These are phyloP conservation scores for Lasiosphaeris hirsuta DNA, from an alignment of 495 filamentous ascomycete species.

Conservation along the genomic window DNA sequence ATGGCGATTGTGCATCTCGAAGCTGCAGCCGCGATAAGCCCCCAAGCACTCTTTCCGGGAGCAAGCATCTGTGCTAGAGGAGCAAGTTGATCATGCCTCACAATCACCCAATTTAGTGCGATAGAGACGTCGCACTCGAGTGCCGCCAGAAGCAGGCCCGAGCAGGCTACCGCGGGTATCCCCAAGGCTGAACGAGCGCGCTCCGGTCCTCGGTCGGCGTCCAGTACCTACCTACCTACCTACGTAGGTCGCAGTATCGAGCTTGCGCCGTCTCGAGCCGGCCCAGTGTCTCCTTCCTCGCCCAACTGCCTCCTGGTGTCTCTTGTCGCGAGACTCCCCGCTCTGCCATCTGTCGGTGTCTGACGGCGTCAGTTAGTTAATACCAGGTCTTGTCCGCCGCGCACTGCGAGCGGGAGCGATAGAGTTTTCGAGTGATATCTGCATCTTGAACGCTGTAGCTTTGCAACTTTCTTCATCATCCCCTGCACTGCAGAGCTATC, in stretches of 20 bases:
- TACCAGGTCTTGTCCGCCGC: too few species aligned
- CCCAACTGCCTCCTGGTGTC: too few species aligned
- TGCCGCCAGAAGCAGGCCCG: neutral
- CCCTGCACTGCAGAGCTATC: neutral
- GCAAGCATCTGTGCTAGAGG: neutral
- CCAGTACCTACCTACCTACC: neutral
- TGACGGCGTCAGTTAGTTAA: too few species aligned
- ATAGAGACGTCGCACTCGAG: conserved; percentile 1
- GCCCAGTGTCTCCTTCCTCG: too few species aligned
- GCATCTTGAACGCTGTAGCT: too few species aligned
- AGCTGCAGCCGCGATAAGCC: neutral
- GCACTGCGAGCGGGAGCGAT: too few species aligned
- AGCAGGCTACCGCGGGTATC: neutral
- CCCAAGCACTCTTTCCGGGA: neutral
- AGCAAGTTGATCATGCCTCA: neutral
- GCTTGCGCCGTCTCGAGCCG: too few species aligned
- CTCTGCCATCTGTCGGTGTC: too few species aligned
- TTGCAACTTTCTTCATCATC: neutral
- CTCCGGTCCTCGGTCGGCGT: neutral
- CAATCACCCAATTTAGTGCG: neutral
- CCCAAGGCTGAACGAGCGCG: neutral
- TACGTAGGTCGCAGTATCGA: too few species aligned
- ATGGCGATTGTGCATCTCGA: too few species aligned
- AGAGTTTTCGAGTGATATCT: too few species aligned
- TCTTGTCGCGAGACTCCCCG: too few species aligned